Evolutionary conservation across 768 basidiomycete genomes (phyloP), one percentile per base, ranked within the genome.

Genomic region (Calvatia gigantea): DNA sequence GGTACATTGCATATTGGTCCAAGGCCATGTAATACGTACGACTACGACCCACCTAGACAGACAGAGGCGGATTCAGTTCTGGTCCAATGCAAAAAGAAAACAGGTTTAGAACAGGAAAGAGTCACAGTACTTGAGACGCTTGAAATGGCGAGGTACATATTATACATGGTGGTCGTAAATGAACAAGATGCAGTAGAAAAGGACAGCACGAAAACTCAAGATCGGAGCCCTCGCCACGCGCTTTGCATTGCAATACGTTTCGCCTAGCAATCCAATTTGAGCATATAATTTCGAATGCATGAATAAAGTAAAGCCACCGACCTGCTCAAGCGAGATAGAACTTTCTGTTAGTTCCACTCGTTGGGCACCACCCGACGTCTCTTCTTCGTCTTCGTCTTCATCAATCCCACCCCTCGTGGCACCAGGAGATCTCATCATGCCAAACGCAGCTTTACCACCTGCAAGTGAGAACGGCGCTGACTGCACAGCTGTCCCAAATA

Each of bases 241-340:
- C 91, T 93, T 69, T 93, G 91, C 84, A 94, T 81, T 15, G 91
- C 84, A 60, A 94, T 94, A 43, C 91, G 84, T 60, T 84, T 81
- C 4, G 91, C 91, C 88, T 91, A 57, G 27, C 35, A 54, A 33
- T 51, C 32, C 58, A 44, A 23, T 63, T 39, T 54, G 9, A 48
- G 14, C 21, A 54, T 25, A 29, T 7, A n/a, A 17, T 56, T 27
- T 27, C 21, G 31, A 19, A 51, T n/a, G n/a, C n/a, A 32, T 9
- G 38, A 45, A 8, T 9, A 31, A 4, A 15, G 32, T 43, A 54
- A 44, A 55, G 32, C 42, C 17, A 69, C 78, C 25, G 61, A 93
- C 94, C 82, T 98, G 96, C 61, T 98, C 96, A 57, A 97, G 76
- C 11, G 91, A 87, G 68, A 99, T 98, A 28, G 87, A 85, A 63